These are phyloP conservation scores for Picea glauca DNA, from an alignment of 75 land plant species.

Conservation along the genomic window DNA sequence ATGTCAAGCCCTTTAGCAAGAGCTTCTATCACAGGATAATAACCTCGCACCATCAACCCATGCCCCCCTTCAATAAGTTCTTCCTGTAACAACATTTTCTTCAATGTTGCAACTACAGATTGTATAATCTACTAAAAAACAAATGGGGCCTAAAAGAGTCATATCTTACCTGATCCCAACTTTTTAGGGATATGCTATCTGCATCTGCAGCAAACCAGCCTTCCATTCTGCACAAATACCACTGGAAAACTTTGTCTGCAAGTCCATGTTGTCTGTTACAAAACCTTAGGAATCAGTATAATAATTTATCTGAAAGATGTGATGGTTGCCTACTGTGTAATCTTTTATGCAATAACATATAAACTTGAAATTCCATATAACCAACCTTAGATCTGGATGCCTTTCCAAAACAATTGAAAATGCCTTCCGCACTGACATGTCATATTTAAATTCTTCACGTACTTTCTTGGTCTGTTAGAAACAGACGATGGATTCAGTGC, in stretches of 20 bases:
- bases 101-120: not conserved
- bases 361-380: not conserved
- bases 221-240: conserved; percentile 54
- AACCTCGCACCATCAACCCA: conserved; percentile 83
- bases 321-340: not conserved
- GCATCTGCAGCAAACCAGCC: conserved; percentile 64
- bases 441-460: conserved; percentile 23
- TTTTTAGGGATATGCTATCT: conserved; percentile 34
- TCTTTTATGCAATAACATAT: not conserved
- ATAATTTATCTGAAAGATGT: not conserved
- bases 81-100: conserved; percentile 36
- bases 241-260: conserved; percentile 37
- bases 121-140: not conserved
- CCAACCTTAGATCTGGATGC: conserved; percentile 41
- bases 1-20: conserved; percentile 74
- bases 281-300: not conserved
- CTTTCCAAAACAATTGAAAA: conserved; percentile 34
- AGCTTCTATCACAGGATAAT: conserved; percentile 59
- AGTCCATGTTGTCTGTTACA: conserved; percentile 31
- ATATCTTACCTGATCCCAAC: conserved; percentile 38
- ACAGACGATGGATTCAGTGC: conserved; percentile 8
- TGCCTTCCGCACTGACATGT: conserved; percentile 36
- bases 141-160: not conserved
- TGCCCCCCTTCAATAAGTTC: conserved; percentile 83
- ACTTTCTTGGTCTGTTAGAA: conserved; percentile 29